Evolutionary conservation across 2,329 filamentous ascomycete genomes (phyloP), one percentile per base, ranked within the genome.

Genomic region (Pseudonectria buxi): DNA sequence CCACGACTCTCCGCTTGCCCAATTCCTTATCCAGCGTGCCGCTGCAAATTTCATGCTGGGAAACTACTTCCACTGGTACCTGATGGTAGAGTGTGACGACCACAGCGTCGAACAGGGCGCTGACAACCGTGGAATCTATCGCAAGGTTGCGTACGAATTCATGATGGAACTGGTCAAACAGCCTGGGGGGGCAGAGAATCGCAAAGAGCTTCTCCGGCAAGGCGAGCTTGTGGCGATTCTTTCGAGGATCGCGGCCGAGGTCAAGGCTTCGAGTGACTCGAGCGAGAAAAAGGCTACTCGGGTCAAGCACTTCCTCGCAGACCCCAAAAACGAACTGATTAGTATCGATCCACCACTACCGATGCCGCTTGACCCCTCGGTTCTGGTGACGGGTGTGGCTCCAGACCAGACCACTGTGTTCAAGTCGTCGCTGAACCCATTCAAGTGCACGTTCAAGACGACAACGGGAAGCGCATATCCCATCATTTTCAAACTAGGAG

Each of bases 71-170:
- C 86, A 95, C 59, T 98, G 92, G 92, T 98, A 96, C 59, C 72
- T 98, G 3, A 95, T 95, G 81, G 92, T 98, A 2, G 94, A 98
- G 63, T 94, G 89, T 49, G 87, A 94, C 49, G 90, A 95, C 57
- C 69, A 72, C 40, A 88, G 83, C 46, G 78, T 79, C 4, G 83
- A 87, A 28, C 86, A 89, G 49, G 74, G 79, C 14, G 70, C 77
- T 4, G 78, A 81, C 37, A 83, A 90, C 54, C 83, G 86, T 30
- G 85, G 86, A 43, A 78, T 96, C 13, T 98, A 95, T 60, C 83
- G 86, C 18, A 88, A 90, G 50, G 86, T 98, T 7, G 89, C 92
- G 40, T 98, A 88, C 53, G 87, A 96, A 54, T 98, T 96, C 59
- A 95, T 96, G 88, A 71, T 77, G 6, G 86, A 92, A 58, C 69